Percentiles rank a stretch among this genome's conserved stretches.
Conservation (phyloP, 2,329 filamentous ascomycete species). For the Xylaria sp. region DNA sequence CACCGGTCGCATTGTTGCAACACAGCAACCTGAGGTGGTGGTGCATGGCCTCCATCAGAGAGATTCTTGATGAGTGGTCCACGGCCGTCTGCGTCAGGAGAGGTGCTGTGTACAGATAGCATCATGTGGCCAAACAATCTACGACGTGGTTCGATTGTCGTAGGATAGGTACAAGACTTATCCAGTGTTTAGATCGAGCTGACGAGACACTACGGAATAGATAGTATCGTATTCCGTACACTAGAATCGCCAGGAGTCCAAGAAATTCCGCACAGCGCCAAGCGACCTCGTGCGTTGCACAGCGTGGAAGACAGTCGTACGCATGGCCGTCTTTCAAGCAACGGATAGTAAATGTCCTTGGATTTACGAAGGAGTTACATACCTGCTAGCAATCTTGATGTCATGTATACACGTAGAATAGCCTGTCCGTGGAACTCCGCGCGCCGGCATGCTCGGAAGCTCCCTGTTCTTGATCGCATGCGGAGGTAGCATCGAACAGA, state of each 20-base stretch:
- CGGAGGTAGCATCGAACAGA: not conserved
- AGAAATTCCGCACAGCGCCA: not conserved
- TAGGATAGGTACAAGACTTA: too few relatives aligned
- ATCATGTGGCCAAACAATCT: not conserved
- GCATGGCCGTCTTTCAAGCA: not conserved
- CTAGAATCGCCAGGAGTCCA: not conserved
- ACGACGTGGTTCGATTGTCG: not conserved
- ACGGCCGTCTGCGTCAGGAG: not conserved
- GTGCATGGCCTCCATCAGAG: too few relatives aligned
- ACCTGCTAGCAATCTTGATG: not conserved
- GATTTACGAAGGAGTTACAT: not conserved
- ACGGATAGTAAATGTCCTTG: not conserved
- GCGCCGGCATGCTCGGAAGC: not conserved
- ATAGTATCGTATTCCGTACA: too few relatives aligned
- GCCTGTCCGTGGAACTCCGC: not conserved
- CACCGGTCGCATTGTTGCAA: not conserved
- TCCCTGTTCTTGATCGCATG: not conserved
- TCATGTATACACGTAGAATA: not conserved
- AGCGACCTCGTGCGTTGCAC: not conserved
- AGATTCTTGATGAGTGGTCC: not conserved
- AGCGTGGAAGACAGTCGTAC: not conserved
- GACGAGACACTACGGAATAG: too few relatives aligned
- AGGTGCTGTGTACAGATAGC: not conserved
- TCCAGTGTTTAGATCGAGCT: too few relatives aligned
- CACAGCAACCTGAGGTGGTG: not conserved